A percentile compares a stretch with the other conserved stretches of the same genome.
Evolutionary conservation across 2,329 filamentous ascomycete genomes (phyloP).

Genomic region (Cladophialophora exuberans): DNA sequence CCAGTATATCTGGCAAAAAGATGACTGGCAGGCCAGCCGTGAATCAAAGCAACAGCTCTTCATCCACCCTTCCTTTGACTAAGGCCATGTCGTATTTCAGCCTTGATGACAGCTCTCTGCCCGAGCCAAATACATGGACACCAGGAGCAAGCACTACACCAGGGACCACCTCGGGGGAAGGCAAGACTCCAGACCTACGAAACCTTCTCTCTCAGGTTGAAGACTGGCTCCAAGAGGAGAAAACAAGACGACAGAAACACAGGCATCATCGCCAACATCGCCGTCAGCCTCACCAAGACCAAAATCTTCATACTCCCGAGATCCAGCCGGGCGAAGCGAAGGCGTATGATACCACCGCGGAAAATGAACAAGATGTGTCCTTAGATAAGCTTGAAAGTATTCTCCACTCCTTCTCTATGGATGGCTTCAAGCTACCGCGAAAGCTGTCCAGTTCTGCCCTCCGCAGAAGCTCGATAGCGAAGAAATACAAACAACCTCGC

Average conservation of each 20-base stretch:
- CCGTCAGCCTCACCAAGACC: slow-evolving; percentile 37
- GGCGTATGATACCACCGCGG: slow-evolving; percentile 1
- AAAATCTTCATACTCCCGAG: slow-evolving; percentile 40
- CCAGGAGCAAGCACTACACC: slow-evolving; percentile 6
- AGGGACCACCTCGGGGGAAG: slow-evolving; percentile 20
- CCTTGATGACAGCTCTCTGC: slow-evolving; percentile 18
- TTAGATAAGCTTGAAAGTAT: slow-evolving; percentile 83
- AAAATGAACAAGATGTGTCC: slow-evolving; percentile 53
- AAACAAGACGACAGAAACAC: slow-evolving; percentile 65
- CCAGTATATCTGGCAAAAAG: slow-evolving; percentile 35
- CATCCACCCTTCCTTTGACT: slow-evolving; percentile 3
- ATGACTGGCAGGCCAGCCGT: slow-evolving; percentile 32
- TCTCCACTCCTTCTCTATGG: slow-evolving; percentile 41
- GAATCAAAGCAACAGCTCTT: slow-evolving; percentile 14
- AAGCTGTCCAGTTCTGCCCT: slow-evolving; percentile 37
- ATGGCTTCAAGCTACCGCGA: slow-evolving; percentile 39
- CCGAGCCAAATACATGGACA: not conserved
- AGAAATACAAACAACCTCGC: slow-evolving; percentile 44
- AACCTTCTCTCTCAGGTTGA: slow-evolving; percentile 71
- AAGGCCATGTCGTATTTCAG: slow-evolving; percentile 28
- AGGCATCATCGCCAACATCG: slow-evolving; percentile 50
- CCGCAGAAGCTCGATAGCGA: slow-evolving; percentile 46
- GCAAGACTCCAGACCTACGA: slow-evolving; percentile 28
- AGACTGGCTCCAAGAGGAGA: slow-evolving; percentile 83
- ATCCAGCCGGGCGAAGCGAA: slow-evolving; percentile 11